A percentile compares a stretch with the other conserved stretches of the same genome.
Conservation (phyloP, 2,329 filamentous ascomycete species). For the Colletotrichum magnum region DNA sequence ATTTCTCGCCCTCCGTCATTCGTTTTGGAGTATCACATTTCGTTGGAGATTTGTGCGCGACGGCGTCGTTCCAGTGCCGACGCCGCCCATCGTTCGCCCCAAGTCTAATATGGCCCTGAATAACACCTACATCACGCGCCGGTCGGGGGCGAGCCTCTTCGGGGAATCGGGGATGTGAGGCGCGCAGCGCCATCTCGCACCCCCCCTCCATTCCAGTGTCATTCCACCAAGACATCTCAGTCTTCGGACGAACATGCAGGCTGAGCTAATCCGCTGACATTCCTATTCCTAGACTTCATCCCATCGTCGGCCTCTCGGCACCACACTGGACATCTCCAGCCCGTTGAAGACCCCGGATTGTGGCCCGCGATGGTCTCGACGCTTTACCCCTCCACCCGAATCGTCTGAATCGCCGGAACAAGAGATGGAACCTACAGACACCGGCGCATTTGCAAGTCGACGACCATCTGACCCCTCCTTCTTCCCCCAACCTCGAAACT, state of each 20-base stretch:
- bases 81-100: conserved; percentile 23
- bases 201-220: not conserved
- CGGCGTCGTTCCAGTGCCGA: conserved; percentile 25
- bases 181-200: conserved; percentile 23
- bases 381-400: conserved; percentile 45
- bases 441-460: conserved; percentile 49
- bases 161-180: conserved; percentile 31
- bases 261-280: conserved; percentile 38
- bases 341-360: conserved; percentile 49
- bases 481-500: conserved; percentile 43
- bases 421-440: conserved; percentile 50
- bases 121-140: conserved; percentile 1
- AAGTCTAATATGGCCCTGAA: conserved; percentile 28
- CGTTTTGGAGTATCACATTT: conserved; percentile 17
- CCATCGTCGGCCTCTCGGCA: conserved; percentile 22
- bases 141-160: conserved; percentile 2
- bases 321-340: conserved; percentile 34
- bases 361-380: conserved; percentile 54
- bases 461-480: conserved; percentile 43
- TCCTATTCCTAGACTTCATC: conserved; percentile 33
- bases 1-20: conserved; percentile 32
- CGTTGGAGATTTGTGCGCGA: conserved; percentile 26
- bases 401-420: conserved; percentile 41
- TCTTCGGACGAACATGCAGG: conserved; percentile 30
- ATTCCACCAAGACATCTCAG: conserved; percentile 29